Evolutionary conservation across 108 stramenopile species (phyloP), one percentile per base, ranked within the genome.

Genomic region (Cyclotella kingstonii): DNA sequence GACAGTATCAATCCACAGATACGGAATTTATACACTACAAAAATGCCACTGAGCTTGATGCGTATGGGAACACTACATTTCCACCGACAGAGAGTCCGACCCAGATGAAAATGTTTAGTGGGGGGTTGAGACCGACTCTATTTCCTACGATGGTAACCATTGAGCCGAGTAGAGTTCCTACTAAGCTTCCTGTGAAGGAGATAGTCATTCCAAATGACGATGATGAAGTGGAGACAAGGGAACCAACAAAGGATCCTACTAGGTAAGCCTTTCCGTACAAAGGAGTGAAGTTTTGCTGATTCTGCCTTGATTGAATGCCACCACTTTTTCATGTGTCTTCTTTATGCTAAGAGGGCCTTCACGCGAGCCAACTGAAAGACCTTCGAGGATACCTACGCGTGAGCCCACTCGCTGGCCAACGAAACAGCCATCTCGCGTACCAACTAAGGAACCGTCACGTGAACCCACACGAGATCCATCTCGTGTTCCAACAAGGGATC

Each of bases 1-100:
- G 72, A 0, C 40, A 60, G 21, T 73, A 60, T 30, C 7, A 23
- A 2, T 57, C 44, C 9, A 38, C 35, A 0, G 72, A 65, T 36
- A 76, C 74, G 7, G 66, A 55, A 41, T 76, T 42, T 41, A 15
- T 76, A 28, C 74, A 76, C 36, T 63, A 57, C 45, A 76, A 76
- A 36, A 31, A 67, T 45, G 34, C 60, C 2, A 56, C 12, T 15
- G 74, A 76, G 57, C 42, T 63, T 19, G 74, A 76, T 38, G 61
- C 22, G 17, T 34, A 43, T 29, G 74, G 74, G 1, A 9, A 28
- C 5, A 48, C 52, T 3, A 73, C 72, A 3, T 73, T 73, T 39
- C 72, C 72, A 3, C 72, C 72, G 18, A 66, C 72, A 35, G 23
- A 28, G 12, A 14, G 22, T 4, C 68, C 60, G 21, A 62, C 60